Evolutionary conservation across 441 rosid genomes (phyloP), one percentile per base, ranked within the genome.

Genomic region (Viola pubescens): DNA sequence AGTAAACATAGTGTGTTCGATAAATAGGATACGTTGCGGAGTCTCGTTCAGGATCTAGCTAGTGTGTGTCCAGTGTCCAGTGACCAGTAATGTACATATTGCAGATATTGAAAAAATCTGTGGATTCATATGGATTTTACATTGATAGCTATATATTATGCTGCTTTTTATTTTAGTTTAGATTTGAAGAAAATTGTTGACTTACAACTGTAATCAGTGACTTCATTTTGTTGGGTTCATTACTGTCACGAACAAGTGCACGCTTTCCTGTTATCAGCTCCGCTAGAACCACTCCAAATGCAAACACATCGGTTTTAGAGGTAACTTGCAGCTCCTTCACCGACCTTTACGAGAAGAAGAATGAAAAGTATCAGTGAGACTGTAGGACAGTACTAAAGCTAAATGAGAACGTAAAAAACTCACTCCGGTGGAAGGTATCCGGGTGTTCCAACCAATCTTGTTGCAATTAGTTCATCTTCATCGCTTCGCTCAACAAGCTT

Each of bases 391-490:
- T 6, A 34, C 52, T 52, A 45, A 6, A 34, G 37, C 9, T 9
- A n/a, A 56, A 44, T 40, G n/a, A 37, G 41, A 45, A 47, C 5
- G 41, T 49, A 37, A 9, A 42, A 42, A 34, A 56, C 73, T 50
- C 72, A 86, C 89, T 86, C 87, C 1, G 89, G 89, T 14, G 89
- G 84, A 48, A 81, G 84, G 59, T 86, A 86, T 63, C 89, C 87
- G 7, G 89, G 92, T 26, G 85, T 86, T 40, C 89, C 89, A 6
- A 86, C 89, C 7, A 86, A 71, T 48, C 71, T 63, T 0, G 89
- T 86, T 44, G 89, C 86, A 57, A 86, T 69, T 42, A 73, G 63
- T 7, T 83, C 87, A 11, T 83, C 85, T 4, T 81, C 79, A 53
- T 61, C 76, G 48, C 70, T 74, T 73, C 83, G 63, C 58, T 83